Evolutionary conservation across 2,329 filamentous ascomycete genomes (phyloP).

Genomic region (Aspergillus udagawae): DNA sequence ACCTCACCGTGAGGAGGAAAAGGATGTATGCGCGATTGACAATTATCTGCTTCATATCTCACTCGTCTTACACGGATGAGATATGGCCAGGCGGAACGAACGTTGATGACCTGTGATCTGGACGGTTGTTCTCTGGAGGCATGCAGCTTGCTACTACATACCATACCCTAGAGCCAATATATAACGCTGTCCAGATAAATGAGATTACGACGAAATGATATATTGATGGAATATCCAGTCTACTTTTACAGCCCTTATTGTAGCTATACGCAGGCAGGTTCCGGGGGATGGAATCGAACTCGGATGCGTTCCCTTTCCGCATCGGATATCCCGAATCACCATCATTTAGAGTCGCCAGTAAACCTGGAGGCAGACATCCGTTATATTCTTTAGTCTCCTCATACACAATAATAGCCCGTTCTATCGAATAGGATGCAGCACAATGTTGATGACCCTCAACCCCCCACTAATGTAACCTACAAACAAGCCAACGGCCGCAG

Average conservation of each 20-base stretch:
- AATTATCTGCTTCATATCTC: not conserved
- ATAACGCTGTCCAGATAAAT: not conserved
- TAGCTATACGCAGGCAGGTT: too few species aligned
- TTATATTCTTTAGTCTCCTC: too few species aligned
- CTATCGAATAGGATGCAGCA: not conserved
- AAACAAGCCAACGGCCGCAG: constrained; percentile 19
- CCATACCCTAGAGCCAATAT: not conserved
- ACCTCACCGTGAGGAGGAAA: not conserved
- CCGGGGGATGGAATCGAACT: not conserved
- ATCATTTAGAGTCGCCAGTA: not conserved
- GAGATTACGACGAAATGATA: not conserved
- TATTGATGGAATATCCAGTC: not conserved
- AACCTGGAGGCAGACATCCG: too few species aligned
- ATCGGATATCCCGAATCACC: not conserved
- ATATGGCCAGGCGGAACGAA: not conserved
- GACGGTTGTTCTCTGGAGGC: not conserved
- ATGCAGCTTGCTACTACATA: not conserved
- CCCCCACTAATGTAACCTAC: constrained; percentile 18
- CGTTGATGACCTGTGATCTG: not conserved
- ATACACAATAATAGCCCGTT: too few species aligned
- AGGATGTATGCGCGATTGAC: not conserved
- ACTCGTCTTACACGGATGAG: too few species aligned
- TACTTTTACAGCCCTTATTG: not conserved
- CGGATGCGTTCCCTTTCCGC: not conserved
- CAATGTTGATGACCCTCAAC: constrained; percentile 8